phyloP scores from a whole-genome alignment of 495 filamentous ascomycete species.

The Aspergillus incahuasiensis region DNA sequence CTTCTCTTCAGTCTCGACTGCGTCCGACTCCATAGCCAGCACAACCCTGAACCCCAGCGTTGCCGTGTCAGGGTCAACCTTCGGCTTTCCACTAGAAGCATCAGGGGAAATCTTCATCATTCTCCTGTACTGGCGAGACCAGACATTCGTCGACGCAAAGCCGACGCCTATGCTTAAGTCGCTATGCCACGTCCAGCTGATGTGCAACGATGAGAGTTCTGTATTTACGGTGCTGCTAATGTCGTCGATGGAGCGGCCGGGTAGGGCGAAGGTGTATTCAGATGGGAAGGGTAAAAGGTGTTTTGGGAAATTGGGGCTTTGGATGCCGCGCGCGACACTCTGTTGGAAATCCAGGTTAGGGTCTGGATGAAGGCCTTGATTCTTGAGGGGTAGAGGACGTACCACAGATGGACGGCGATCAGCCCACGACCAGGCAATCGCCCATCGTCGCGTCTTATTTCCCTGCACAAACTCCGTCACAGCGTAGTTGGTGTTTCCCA shows the following conservation, averaged over 20 bases:
- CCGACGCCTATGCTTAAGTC: slow-evolving; percentile 45
- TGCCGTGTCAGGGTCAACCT: slow-evolving; percentile 28
- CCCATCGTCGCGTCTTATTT: slow-evolving; percentile 78
- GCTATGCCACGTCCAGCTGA: slow-evolving; percentile 50
- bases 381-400: slow-evolving; percentile 13
- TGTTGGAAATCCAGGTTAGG: slow-evolving; percentile 30
- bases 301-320: slow-evolving; percentile 45
- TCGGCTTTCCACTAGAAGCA: slow-evolving; percentile 18
- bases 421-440: slow-evolving; percentile 79
- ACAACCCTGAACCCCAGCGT: slow-evolving; percentile 46
- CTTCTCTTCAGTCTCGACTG: slow-evolving; percentile 1
- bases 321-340: slow-evolving; percentile 51
- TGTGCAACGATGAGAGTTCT: slow-evolving; percentile 40
- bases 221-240: slow-evolving; percentile 31
- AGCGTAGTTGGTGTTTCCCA: slow-evolving; percentile 71
- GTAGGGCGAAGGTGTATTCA: slow-evolving; percentile 47
- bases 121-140: slow-evolving; percentile 62
- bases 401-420: slow-evolving; percentile 61
- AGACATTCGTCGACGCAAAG: slow-evolving; percentile 61
- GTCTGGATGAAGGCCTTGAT: too few species aligned
- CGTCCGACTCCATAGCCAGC: slow-evolving; percentile 20
- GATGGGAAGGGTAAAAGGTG: slow-evolving; percentile 57
- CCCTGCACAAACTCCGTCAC: slow-evolving; percentile 79
- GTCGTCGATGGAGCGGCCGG: slow-evolving; percentile 22
- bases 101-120: slow-evolving; percentile 33